phyloP scores from a whole-genome alignment of 768 basidiomycete genomes.

The Trametes punicea region DNA sequence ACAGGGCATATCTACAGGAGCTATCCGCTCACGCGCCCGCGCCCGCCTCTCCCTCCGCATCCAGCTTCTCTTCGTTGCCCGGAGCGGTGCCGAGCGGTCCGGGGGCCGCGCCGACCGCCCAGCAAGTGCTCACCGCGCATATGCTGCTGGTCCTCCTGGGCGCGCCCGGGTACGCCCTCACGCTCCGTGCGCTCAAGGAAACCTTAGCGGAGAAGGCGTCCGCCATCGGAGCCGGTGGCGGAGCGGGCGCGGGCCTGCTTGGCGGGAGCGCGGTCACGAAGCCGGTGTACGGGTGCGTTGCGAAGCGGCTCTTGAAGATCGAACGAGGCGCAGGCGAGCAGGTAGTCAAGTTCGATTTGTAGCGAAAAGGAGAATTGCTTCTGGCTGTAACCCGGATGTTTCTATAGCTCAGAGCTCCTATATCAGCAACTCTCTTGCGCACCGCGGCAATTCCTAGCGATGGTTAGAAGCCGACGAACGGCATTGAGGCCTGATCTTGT shows the following conservation, averaged over 20 bases:
- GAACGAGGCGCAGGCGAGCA: constrained; percentile 75
- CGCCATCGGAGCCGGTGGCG: constrained; percentile 25
- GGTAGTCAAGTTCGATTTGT: constrained; percentile 68
- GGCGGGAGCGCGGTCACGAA: constrained; percentile 50
- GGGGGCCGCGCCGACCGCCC: constrained; percentile 45
- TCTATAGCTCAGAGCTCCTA: no score
- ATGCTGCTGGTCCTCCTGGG: constrained; percentile 58
- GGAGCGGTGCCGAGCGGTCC: constrained; percentile 29
- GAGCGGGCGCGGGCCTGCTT: constrained; percentile 18
- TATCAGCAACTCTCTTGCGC: not conserved
- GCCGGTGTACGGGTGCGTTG: constrained; percentile 75
- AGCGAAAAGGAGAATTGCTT: not conserved
- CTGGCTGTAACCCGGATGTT: no score
- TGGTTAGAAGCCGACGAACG: no score
- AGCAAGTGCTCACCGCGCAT: constrained; percentile 70
- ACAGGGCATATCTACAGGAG: constrained; percentile 55
- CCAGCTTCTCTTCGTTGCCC: constrained; percentile 47
- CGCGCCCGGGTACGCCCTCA: constrained; percentile 52
- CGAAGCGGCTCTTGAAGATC: constrained; percentile 73
- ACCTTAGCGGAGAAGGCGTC: constrained; percentile 44
- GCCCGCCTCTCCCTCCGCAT: constrained; percentile 54
- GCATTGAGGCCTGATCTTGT: no score
- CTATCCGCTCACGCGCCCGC: constrained; percentile 49
- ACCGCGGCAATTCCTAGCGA: no score
- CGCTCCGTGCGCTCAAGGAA: constrained; percentile 62